Percentiles rank a stretch among this genome's conserved stretches.
These are phyloP conservation scores for Daldinia loculata DNA, from an alignment of 495 filamentous ascomycete species.

Conservation along the genomic window DNA sequence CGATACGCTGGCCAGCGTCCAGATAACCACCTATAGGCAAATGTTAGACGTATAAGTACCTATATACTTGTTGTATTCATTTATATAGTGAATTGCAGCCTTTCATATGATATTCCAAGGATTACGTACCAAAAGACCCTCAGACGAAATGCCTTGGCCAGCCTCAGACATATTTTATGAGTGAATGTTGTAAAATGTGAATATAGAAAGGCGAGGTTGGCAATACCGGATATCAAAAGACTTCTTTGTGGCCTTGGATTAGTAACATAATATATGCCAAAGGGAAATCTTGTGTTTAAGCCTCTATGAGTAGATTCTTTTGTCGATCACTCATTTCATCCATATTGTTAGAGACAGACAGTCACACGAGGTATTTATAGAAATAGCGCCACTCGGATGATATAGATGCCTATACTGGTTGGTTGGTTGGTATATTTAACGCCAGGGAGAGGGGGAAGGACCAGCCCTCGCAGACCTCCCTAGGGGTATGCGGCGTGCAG, in stretches of 20 bases:
- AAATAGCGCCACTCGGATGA: too few relatives aligned
- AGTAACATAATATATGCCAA: neutral
- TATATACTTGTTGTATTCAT: too few relatives aligned
- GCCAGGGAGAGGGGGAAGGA: too few relatives aligned
- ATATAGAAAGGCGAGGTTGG: too few relatives aligned
- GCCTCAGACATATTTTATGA: constrained; percentile 21
- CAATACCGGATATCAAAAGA: too few relatives aligned
- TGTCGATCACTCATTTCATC: too few relatives aligned
- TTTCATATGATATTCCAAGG: neutral
- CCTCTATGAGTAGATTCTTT: neutral
- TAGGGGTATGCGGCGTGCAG: too few relatives aligned
- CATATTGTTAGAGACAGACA: neutral
- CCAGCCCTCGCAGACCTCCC: too few relatives aligned
- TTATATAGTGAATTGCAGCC: too few relatives aligned
- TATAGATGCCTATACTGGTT: too few relatives aligned
- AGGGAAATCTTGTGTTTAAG: neutral
- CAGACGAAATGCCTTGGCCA: constrained; percentile 14
- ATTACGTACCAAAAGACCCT: constrained; percentile 15
- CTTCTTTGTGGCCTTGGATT: too few relatives aligned
- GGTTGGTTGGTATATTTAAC: too few relatives aligned
- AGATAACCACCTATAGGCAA: constrained; percentile 14
- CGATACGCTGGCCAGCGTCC: constrained; percentile 1
- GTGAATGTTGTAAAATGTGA: neutral
- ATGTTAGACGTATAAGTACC: neutral
- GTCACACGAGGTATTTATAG: neutral